Base-by-base conservation (phyloP, 2,329 filamentous ascomycete genomes). In the Calonectria hongkongensis region DNA sequence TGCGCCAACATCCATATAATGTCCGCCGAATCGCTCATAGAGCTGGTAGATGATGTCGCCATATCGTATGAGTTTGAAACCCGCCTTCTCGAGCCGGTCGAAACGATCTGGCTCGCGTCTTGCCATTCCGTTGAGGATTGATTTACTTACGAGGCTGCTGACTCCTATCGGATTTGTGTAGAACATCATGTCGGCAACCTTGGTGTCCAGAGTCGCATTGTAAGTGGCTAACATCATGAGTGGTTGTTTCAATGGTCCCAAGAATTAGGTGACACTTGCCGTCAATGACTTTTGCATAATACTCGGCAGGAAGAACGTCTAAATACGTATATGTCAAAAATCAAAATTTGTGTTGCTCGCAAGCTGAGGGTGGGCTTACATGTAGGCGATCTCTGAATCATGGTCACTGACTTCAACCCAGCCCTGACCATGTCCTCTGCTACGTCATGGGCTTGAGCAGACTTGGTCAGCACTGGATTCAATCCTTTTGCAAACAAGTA, bases 31-130 rank as follows among this genome's bases (percentile, higher is more conserved):
- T 50, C 47, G 47, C 3, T 50, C 47, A 50, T 50, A 50, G 9
- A 50, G 25, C 21, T 50, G 47, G 21, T 50, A 50, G 21, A 50
- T 50, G 21, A 50, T 50, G 10, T 50, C 47, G 25, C 47, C 47
- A 27, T 50, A 27, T 4, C 47, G 47, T 13, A 50, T 50, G 8
- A 50, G 47, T 12, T 50, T 50, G 6, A 50, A 50, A 12, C 47
- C 47, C 10, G 47, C 47, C 3, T 50, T 15, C 15, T 50, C 47
- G 3, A 50, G 10, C 5, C 9, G 9, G 27, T 50, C 47, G 13
- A 50, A 50, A 50, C 47, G 47, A 9, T 13, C 47, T 12, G 47
- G 47, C 13, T 50, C 47, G 7, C 12, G 8, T 50, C 27, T 50
- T 9, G 47, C 47, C n/a, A 27, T 12, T 27, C 9, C 13, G 15